phyloP scores from a whole-genome alignment of 2,329 filamentous ascomycete species.

The Thielaviopsis populi region DNA sequence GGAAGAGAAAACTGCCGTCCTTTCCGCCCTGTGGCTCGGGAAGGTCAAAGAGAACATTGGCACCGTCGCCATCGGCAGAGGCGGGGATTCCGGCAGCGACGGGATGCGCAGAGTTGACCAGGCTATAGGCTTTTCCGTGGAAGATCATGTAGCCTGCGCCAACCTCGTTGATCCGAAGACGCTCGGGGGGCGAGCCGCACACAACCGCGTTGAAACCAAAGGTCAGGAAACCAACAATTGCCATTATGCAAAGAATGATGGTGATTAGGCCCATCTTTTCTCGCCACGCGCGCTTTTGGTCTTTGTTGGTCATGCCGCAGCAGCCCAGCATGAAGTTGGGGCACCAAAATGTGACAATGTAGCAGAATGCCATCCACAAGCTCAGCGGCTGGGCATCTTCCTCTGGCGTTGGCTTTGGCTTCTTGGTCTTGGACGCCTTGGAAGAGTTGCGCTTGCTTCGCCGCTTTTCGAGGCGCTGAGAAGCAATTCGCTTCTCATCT shows the following conservation, averaged over 20 bases:
- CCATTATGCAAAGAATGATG: slow-evolving; percentile 77
- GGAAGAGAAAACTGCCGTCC: slow-evolving; percentile 93
- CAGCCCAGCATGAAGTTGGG: slow-evolving; percentile 72
- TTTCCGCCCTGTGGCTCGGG: slow-evolving; percentile 67
- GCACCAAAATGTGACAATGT: slow-evolving; percentile 85
- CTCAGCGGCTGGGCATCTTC: slow-evolving; percentile 65
- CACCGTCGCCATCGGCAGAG: slow-evolving; percentile 31
- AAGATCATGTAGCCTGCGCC: slow-evolving; percentile 82
- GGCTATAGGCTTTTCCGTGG: slow-evolving; percentile 78
- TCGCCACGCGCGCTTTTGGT: slow-evolving; percentile 83
- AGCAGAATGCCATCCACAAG: slow-evolving; percentile 91
- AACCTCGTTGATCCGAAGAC: slow-evolving; percentile 73
- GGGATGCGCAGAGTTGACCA: slow-evolving; percentile 63
- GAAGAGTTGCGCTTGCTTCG: slow-evolving; percentile 26
- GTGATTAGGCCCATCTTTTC: slow-evolving; percentile 97
- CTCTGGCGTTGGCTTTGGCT: slow-evolving; percentile 31
- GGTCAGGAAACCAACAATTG: slow-evolving; percentile 83
- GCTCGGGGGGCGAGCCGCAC: slow-evolving; percentile 55
- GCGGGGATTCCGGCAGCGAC: slow-evolving; percentile 61
- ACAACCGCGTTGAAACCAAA: slow-evolving; percentile 91
- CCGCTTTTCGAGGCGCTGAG: slow-evolving; percentile 22
- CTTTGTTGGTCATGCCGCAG: slow-evolving; percentile 72
- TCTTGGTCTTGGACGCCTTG: slow-evolving; percentile 42
- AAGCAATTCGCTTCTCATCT: slow-evolving; percentile 24
- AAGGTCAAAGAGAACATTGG: slow-evolving; percentile 82